Base-by-base conservation (phyloP, 805 yeast genomes). In the Priceomyces fermenticarens region DNA sequence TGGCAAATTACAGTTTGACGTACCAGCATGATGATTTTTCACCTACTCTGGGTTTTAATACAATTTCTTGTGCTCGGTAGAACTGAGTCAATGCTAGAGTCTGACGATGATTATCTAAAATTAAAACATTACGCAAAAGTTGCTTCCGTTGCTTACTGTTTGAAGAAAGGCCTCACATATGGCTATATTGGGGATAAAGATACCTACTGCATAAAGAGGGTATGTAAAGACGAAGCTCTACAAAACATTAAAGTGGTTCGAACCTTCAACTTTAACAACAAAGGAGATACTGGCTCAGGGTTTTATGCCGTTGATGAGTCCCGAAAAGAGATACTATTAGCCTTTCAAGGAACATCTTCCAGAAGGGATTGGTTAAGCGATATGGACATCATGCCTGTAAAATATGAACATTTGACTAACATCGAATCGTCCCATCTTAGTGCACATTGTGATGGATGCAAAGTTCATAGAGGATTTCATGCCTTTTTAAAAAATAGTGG, bases 391-490 rank as follows among this genome's bases (percentile, higher is more conserved):
- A 39, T 64, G 3, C 79, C 78, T 4, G 66, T 70, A 3, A 52
- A 54, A 0, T 83, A 79, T 53, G 49, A 54, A 11, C 84, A 88
- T 0, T 53, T 70, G 29, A 9, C 41, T 28, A 23, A 30, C 36
- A 30, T 37, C 14, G 29, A 39, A 26, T 8, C 28, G n/a, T 33
- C 25, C 10, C 16, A 27, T 11, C 33, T 13, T 16, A 41, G 38
- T 43, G 35, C 55, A 27, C 42, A 41, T 6, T 83, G 90, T 58
- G 52, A 57, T 10, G 67, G 62, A 10, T 83, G 90, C 54, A 57
- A 51, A 15, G 80, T 82, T 10, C 95, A 86, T 62, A 59, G 71
- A 39, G 95, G 95, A 0, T 81, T 84, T 53, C 70, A 73, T 38
- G 53, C 65, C 12, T 75, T 78, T 13, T 58, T 75, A 31, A 58